Conservation (phyloP, 371 early-diverging fungal species). For the Mortierella sp. region DNA sequence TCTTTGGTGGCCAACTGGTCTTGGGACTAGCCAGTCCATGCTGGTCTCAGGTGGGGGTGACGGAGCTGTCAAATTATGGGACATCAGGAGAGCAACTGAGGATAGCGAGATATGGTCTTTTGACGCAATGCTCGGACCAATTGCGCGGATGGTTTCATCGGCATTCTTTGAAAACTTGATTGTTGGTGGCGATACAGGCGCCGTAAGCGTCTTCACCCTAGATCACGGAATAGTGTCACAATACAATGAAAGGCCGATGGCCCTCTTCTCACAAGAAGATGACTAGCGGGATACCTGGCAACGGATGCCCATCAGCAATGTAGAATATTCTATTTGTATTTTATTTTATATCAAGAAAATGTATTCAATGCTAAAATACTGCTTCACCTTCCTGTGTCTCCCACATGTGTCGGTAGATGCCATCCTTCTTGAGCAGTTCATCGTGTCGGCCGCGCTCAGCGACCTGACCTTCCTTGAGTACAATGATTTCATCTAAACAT, state of each 20-base stretch:
- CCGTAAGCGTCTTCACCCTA: conserved; percentile 33
- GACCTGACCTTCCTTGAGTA: conserved; percentile 75
- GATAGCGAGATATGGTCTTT: conserved; percentile 37
- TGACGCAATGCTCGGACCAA: conserved; percentile 37
- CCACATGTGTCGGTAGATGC: conserved; percentile 93
- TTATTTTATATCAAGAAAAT: neutral
- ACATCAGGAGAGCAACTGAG: conserved; percentile 41
- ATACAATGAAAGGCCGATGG: conserved; percentile 33
- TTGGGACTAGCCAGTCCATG: conserved; percentile 21
- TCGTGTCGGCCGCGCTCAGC: conserved; percentile 81
- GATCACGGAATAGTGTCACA: conserved; percentile 29
- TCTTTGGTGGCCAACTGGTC: conserved; percentile 39
- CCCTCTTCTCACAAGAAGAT: conserved; percentile 12
- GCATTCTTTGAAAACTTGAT: conserved; percentile 26
- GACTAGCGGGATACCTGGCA: neutral
- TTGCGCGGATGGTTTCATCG: conserved; percentile 32
- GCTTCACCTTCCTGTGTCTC: conserved; percentile 71
- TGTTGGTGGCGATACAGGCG: conserved; percentile 39
- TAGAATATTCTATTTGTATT: neutral
- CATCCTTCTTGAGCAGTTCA: conserved; percentile 66
- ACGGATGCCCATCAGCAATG: neutral
- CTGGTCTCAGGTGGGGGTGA: conserved; percentile 54
- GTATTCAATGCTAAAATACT: conserved; percentile 23
- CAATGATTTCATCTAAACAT: conserved; percentile 85
- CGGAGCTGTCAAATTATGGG: conserved; percentile 50